Evolutionary conservation across 2,329 filamentous ascomycete genomes (phyloP).

Genomic region (Magnaporthales sp.): DNA sequence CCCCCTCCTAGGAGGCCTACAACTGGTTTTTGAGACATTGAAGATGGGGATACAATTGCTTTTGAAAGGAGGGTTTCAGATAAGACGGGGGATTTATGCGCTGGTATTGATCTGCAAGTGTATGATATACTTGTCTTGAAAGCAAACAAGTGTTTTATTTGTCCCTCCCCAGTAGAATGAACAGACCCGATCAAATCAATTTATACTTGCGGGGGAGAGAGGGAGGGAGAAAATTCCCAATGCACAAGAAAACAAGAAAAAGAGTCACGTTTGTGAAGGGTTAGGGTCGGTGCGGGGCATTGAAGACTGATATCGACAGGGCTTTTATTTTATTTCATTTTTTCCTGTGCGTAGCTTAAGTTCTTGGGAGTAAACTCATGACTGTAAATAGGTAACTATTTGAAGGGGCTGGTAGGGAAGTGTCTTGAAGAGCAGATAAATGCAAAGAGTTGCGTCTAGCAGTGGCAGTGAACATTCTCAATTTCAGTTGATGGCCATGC

Average conservation of each 20-base stretch:
- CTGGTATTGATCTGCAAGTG: not conserved
- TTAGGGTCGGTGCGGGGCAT: not conserved
- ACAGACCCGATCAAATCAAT: not conserved
- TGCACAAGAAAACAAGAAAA: not conserved
- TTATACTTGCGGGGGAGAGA: not conserved
- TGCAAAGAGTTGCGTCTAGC: too few species aligned
- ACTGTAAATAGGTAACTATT: too few species aligned
- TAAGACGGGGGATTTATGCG: not conserved
- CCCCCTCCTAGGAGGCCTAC: constrained; percentile 52
- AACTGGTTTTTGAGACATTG: constrained; percentile 20
- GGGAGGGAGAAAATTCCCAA: not conserved
- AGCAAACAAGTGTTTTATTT: too few species aligned
- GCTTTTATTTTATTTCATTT: too few species aligned
- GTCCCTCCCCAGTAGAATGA: not conserved
- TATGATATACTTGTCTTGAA: too few species aligned
- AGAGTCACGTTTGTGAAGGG: not conserved
- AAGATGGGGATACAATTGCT: not conserved
- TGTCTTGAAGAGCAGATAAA: not conserved
- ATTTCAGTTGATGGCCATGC: not conserved
- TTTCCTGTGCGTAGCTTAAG: too few species aligned
- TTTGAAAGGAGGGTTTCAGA: not conserved
- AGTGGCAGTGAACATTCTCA: too few species aligned
- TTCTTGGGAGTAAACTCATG: too few species aligned
- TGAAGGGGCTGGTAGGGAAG: not conserved
- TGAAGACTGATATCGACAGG: not conserved